Base-by-base conservation (phyloP, 2,329 filamentous ascomycete species). In the Rachicladosporium sp. region DNA sequence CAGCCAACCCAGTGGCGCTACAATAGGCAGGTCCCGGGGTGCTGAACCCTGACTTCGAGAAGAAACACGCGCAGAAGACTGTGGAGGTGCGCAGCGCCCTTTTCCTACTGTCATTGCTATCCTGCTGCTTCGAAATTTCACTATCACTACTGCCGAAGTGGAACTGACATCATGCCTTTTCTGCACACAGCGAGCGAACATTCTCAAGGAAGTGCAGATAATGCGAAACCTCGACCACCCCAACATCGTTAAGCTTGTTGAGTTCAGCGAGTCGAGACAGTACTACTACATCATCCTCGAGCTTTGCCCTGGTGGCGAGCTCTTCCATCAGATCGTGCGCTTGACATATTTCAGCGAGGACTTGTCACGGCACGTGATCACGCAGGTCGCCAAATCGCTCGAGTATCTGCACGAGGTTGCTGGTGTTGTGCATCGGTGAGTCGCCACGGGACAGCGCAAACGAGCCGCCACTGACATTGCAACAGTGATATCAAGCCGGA, bases 261-360 rank as follows among this genome's bases (percentile, higher is more conserved):
- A 94, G 54, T 96, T 96, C 58, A 82, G 82, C 47, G 91, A 98
- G 63, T 93, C 88, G 1, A 74, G 76, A 43, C 87, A 96, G 61
- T 95, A 95, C 60, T 96, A 96, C 65, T 98, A 93, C 66, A 95
- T 98, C 51, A 79, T 98, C 33, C 76, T 98, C 31, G 91, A 98
- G 64, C 73, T 96, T 33, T 93, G 89, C 42, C 87, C 88, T 0
- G 91, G 91, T 43, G 91, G 91, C 56, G 91, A 98, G 65, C 70
- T 98, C 8, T 98, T 98, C 70, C 91, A 98, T 61, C 89, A 96
- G 60, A 96, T 98, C 52, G 91, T 98, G 37, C 82, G 89, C 50
- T 76, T 98, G 59, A 98, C 91, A 10, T 98, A 96, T 61, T 98
- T 98, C 59, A 96, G 89, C 66, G 91, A 98, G 61, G 81, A 95